Percentiles rank a stretch among this genome's conserved stretches.
Conservation (phyloP, 2,329 filamentous ascomycete genomes). For the Neonectria faginata region DNA sequence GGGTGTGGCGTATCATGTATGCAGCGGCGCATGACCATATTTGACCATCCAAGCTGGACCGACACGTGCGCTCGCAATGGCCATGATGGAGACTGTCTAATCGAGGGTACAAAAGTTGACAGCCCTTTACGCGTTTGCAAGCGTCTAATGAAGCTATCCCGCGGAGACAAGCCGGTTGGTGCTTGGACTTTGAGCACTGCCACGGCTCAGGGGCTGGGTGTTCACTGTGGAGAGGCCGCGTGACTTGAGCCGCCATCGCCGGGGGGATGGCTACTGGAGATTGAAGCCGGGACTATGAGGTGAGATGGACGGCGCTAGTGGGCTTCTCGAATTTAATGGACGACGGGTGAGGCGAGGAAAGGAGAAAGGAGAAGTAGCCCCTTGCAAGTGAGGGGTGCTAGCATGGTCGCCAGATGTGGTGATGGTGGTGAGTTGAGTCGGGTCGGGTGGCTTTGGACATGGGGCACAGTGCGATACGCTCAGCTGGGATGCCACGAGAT, state of each 20-base stretch:
- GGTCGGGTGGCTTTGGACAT: conserved; percentile 3
- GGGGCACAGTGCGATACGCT: conserved; percentile 34
- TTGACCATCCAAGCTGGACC: conserved; percentile 6
- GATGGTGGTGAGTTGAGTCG: conserved; percentile 4
- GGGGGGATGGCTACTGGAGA: conserved; percentile 29
- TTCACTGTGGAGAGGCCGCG: conserved; percentile 33
- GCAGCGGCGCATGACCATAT: conserved; percentile 21
- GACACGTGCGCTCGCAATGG: conserved; percentile 13
- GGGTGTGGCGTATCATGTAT: conserved; percentile 4
- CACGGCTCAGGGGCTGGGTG: conserved; percentile 34
- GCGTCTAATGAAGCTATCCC: not conserved
- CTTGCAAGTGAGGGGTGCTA: conserved; percentile 4
- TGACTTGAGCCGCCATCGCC: conserved; percentile 47
- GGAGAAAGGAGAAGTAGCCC: conserved; percentile 23
- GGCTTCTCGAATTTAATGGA: conserved; percentile 44
- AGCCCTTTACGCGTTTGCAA: not conserved
- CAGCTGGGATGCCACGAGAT: conserved; percentile 29
- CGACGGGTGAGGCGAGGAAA: conserved; percentile 22
- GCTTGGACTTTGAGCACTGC: not conserved
- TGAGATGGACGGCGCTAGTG: conserved; percentile 34
- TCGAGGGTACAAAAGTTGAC: too few species aligned
- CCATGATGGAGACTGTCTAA: conserved; percentile 8
- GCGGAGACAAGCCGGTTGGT: conserved; percentile 11
- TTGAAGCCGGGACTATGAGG: conserved; percentile 28
- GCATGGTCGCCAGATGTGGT: not conserved